Conservation (phyloP, 257 asterid genomes). For the Apocynum venetum region DNA sequence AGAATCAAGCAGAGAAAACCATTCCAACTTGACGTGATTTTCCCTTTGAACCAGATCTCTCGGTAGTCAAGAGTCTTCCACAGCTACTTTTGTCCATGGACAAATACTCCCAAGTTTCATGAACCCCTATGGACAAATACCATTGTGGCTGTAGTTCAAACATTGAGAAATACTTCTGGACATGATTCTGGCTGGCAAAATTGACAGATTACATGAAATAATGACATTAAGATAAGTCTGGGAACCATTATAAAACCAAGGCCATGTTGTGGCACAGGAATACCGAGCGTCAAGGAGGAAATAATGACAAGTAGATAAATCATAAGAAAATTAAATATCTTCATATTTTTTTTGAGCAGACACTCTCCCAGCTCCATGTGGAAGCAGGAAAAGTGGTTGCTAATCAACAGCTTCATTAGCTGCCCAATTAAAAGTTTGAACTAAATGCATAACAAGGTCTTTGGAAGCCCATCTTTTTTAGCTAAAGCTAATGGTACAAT, state of each 20-base stretch:
- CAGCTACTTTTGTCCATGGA: background rate
- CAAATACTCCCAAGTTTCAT: background rate
- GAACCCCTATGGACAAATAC: background rate
- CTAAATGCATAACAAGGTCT: background rate
- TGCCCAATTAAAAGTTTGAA: background rate
- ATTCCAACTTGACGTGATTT: background rate
- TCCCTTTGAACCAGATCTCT: background rate
- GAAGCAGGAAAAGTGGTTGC: background rate
- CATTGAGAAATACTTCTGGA: background rate
- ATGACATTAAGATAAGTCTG: background rate
- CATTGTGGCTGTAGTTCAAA: background rate
- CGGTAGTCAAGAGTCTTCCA: background rate
- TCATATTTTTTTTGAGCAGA: background rate
- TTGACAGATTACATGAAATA: background rate
- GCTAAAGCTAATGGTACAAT: background rate
- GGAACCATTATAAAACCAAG: background rate
- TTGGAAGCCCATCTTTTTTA: background rate
- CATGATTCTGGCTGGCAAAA: background rate
- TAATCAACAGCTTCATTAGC: background rate
- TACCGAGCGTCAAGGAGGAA: background rate
- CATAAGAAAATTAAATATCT: background rate
- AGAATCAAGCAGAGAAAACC: background rate
- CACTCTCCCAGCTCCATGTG: background rate
- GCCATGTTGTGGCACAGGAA: background rate
- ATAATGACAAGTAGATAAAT: background rate